A percentile compares a stretch with the other conserved stretches of the same genome.
phyloP scores from a whole-genome alignment of 1,284 basidiomycete species.

The Lignosus rhinocerotis region DNA sequence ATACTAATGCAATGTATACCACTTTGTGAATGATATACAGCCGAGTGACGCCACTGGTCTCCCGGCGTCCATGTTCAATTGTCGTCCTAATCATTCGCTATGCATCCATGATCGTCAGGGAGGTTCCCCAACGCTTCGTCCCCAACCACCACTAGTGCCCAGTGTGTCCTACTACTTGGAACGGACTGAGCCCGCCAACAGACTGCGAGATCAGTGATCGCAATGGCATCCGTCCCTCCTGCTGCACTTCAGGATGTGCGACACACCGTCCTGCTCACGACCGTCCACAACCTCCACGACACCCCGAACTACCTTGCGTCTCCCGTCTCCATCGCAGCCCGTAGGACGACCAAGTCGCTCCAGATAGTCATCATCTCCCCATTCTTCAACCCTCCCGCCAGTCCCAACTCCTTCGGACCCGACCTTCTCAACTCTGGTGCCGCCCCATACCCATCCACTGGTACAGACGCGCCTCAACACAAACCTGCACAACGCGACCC shows the following conservation, averaged over 20 bases:
- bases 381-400: constrained; percentile 41
- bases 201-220: not conserved
- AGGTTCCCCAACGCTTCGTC: not conserved
- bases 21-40: not conserved
- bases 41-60: too few relatives aligned
- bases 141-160: not conserved
- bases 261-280: constrained; percentile 52
- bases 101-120: constrained; percentile 1
- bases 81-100: constrained; percentile 4
- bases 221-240: constrained; percentile 17
- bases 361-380: constrained; percentile 63
- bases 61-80: not conserved
- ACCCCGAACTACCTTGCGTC: constrained; percentile 54
- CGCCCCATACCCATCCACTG: not conserved
- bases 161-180: not conserved
- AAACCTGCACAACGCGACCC: not conserved
- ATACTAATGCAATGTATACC: constrained; percentile 17
- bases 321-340: constrained; percentile 50
- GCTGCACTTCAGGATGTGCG: constrained; percentile 22
- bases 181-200: not conserved
- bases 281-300: constrained; percentile 45
- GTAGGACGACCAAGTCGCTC: constrained; percentile 49
- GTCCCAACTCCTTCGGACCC: not conserved
- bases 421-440: not conserved
- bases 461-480: not conserved